phyloP scores from a whole-genome alignment of 2,329 filamentous ascomycete species.

The Elsinoe ampelina region DNA sequence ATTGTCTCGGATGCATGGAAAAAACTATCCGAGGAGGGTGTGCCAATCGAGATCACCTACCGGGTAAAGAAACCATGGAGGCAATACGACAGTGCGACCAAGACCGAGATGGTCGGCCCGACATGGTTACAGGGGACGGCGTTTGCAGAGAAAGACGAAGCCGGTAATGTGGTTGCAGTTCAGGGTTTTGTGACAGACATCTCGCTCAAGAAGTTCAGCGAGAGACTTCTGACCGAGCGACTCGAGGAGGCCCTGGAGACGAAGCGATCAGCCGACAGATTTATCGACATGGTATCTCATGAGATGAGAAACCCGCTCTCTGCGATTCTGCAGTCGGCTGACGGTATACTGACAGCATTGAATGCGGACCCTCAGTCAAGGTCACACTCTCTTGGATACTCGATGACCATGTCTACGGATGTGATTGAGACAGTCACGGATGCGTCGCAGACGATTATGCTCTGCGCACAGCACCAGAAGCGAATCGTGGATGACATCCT shows the following conservation, averaged over 20 bases:
- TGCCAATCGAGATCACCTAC: constrained; percentile 29
- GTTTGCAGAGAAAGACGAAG: constrained; percentile 24
- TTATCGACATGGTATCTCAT: constrained; percentile 32
- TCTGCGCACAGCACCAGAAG: constrained; percentile 26
- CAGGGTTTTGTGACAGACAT: constrained; percentile 29
- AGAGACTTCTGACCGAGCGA: constrained; percentile 23
- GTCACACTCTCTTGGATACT: background rate
- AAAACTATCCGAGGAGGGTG: constrained; percentile 25
- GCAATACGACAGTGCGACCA: constrained; percentile 21
- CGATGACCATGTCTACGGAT: background rate
- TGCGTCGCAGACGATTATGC: constrained; percentile 24
- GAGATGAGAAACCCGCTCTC: constrained; percentile 38
- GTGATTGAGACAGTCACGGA: constrained; percentile 15
- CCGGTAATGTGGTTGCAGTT: constrained; percentile 23
- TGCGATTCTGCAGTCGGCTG: constrained; percentile 38
- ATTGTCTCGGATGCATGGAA: constrained; percentile 26
- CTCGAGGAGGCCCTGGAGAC: constrained; percentile 30
- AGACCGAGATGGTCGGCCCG: constrained; percentile 22
- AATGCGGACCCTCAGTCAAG: constrained; percentile 9
- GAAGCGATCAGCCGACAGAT: constrained; percentile 29
- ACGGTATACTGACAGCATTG: constrained; percentile 32
- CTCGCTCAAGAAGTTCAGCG: constrained; percentile 26
- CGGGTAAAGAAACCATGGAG: constrained; percentile 31
- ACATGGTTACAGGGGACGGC: constrained; percentile 27
- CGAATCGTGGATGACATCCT: constrained; percentile 41